Conservation (phyloP, 1,284 basidiomycete genomes). For the Malassezia arunalokei region DNA sequence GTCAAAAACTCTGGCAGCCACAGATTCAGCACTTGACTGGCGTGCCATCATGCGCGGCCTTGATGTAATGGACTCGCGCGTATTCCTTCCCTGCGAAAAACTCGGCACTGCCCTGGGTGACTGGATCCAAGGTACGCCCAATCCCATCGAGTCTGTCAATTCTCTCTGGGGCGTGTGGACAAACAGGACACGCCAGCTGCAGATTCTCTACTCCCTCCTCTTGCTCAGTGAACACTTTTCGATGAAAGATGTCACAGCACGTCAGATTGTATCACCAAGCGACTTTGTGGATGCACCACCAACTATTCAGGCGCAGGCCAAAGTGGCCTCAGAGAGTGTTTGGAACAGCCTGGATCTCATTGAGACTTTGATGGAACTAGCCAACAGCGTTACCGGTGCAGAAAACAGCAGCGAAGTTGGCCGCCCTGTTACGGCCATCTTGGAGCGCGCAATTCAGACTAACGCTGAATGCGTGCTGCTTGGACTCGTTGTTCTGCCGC, state of each 20-base stretch:
- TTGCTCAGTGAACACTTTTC: constrained; percentile 67
- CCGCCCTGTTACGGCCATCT: constrained; percentile 33
- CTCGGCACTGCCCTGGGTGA: not conserved
- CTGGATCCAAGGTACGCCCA: not conserved
- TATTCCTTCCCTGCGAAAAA: not conserved
- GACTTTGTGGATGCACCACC: constrained; percentile 47
- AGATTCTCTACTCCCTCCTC: constrained; percentile 72
- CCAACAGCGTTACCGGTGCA: constrained; percentile 65
- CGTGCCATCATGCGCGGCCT: not conserved
- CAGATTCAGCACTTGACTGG: not conserved
- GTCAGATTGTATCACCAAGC: constrained; percentile 25
- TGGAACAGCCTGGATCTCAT: constrained; percentile 92
- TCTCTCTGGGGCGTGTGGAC: constrained; percentile 55
- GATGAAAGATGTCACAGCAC: constrained; percentile 50
- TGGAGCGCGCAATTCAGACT: constrained; percentile 50
- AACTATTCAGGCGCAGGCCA: constrained; percentile 71
- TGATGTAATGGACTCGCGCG: not conserved
- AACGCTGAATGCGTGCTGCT: constrained; percentile 89
- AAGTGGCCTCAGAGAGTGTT: constrained; percentile 60
- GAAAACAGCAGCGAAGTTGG: constrained; percentile 11
- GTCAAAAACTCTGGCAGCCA: constrained; percentile 8
- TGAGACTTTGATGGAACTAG: constrained; percentile 71
- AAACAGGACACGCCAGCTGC: constrained; percentile 72
- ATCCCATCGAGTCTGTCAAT: constrained; percentile 47
- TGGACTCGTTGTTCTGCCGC: constrained; percentile 73